These are phyloP conservation scores for Fusarium veterinarium DNA, from an alignment of 2,329 filamentous ascomycete species.

Conservation along the genomic window DNA sequence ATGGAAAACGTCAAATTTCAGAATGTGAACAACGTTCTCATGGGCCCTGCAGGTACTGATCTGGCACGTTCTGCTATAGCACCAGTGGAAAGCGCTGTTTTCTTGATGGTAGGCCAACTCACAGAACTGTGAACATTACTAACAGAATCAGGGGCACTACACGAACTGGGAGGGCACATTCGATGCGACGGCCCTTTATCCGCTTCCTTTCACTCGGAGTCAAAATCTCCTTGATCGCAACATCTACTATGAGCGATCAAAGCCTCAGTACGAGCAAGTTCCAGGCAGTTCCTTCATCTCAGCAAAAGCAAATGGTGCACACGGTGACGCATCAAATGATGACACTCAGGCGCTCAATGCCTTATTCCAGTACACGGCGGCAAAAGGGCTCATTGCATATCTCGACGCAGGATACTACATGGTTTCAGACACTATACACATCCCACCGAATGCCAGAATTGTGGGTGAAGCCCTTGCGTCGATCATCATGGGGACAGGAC, in stretches of 20 bases:
- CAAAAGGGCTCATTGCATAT: slow-evolving; percentile 67
- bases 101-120: slow-evolving; percentile 41
- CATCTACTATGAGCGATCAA: slow-evolving; percentile 77
- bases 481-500: slow-evolving; percentile 66
- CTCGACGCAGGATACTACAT: slow-evolving; percentile 72
- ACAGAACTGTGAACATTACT: neutral
- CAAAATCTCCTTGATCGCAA: slow-evolving; percentile 61
- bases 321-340: slow-evolving; percentile 78
- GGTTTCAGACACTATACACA: slow-evolving; percentile 65
- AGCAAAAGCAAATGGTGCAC: slow-evolving; percentile 63
- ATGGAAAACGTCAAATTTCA: slow-evolving; percentile 61
- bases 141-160: slow-evolving; percentile 42
- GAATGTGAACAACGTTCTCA: slow-evolving; percentile 48
- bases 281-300: slow-evolving; percentile 72
- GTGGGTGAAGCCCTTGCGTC: slow-evolving; percentile 69
- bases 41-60: slow-evolving; percentile 33
- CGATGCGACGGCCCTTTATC: slow-evolving; percentile 40
- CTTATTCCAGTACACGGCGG: slow-evolving; percentile 66
- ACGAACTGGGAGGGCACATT: slow-evolving; percentile 37
- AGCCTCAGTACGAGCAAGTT: slow-evolving; percentile 75
- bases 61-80: slow-evolving; percentile 23
- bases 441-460: slow-evolving; percentile 64
- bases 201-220: slow-evolving; percentile 28
- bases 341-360: slow-evolving; percentile 73
- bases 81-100: slow-evolving; percentile 25